Conservation (phyloP, 148 eudicot genomes). For the Camellia sinensis region DNA sequence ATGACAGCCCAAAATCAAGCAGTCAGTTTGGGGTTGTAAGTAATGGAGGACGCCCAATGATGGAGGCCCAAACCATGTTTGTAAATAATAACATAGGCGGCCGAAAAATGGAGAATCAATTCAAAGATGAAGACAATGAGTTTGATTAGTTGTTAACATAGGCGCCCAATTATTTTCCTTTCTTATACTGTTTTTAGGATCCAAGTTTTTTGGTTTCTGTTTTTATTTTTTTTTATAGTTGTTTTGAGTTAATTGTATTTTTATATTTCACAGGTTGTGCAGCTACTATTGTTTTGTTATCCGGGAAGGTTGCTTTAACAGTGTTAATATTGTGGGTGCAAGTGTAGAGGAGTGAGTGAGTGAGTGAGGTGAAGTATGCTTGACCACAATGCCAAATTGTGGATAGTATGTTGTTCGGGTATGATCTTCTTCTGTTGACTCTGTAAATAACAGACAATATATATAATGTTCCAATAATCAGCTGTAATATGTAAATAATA, state of each 20-base stretch:
- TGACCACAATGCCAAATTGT: conserved; percentile 19
- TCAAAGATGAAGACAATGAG: conserved; percentile 38
- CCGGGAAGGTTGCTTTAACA: conserved; percentile 17
- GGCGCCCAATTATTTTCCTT: neutral
- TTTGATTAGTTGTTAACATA: conserved; percentile 14
- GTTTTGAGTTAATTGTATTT: neutral
- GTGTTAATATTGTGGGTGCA: conserved; percentile 23
- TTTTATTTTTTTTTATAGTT: too few species aligned
- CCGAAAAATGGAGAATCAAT: conserved; percentile 44
- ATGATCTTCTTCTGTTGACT: conserved; percentile 19
- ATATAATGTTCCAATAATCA: conserved; percentile 1
- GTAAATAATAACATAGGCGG: conserved; percentile 58
- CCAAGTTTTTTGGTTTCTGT: neutral
- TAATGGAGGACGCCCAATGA: conserved; percentile 42
- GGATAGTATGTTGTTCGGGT: conserved; percentile 25
- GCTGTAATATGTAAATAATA: conserved; percentile 23
- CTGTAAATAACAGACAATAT: conserved; percentile 33
- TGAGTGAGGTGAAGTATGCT: neutral
- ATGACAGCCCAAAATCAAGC: conserved; percentile 36
- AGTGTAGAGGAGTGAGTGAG: conserved; percentile 23
- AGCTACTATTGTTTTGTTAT: conserved; percentile 29
- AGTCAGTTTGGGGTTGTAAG: conserved; percentile 54
- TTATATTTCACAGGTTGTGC: conserved; percentile 27
- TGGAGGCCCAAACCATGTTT: conserved; percentile 39
- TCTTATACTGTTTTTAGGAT: neutral